A percentile compares a stretch with the other conserved stretches of the same genome.
Evolutionary conservation across 306 rosid genomes (phyloP).

Genomic region (Quercus agrifolia): DNA sequence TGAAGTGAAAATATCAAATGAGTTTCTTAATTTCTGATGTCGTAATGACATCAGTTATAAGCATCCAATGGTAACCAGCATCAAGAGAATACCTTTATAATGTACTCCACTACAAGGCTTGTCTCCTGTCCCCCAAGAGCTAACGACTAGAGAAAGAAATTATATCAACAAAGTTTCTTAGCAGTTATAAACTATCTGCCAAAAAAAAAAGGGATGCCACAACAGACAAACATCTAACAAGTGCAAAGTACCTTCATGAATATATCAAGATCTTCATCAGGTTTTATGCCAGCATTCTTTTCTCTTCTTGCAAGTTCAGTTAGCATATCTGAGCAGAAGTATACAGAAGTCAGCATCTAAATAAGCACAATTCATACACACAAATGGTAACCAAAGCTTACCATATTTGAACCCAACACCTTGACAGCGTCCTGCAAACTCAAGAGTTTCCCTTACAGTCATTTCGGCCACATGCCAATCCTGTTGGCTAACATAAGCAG

Average conservation of each 20-base stretch:
- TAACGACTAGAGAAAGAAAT: constrained; percentile 56
- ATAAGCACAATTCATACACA: constrained; percentile 2
- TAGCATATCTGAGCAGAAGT: constrained; percentile 69
- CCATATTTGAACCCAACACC: constrained; percentile 92
- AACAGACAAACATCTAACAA: constrained; percentile 1
- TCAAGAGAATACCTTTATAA: constrained; percentile 80
- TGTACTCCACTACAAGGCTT: constrained; percentile 79
- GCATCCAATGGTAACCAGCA: constrained; percentile 25
- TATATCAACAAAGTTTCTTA: constrained; percentile 15
- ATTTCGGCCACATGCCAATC: constrained; percentile 83
- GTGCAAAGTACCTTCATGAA: constrained; percentile 75
- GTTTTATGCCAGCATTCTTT: constrained; percentile 86
- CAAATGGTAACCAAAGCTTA: constrained; percentile 27
- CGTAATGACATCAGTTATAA: not conserved
- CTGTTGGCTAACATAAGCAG: constrained; percentile 90
- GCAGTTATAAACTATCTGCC: constrained; percentile 4
- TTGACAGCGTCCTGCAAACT: constrained; percentile 85
- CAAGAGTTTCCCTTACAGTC: constrained; percentile 93
- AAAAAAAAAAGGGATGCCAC: not conserved
- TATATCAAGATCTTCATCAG: constrained; percentile 94
- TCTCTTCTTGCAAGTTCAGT: constrained; percentile 97
- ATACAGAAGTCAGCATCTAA: constrained; percentile 24
- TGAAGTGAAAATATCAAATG: not conserved
- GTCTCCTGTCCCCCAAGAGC: constrained; percentile 95
- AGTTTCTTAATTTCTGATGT: too few species aligned